These are phyloP conservation scores for Begonia loranthoides DNA, from an alignment of 306 rosid species.

Conservation along the genomic window DNA sequence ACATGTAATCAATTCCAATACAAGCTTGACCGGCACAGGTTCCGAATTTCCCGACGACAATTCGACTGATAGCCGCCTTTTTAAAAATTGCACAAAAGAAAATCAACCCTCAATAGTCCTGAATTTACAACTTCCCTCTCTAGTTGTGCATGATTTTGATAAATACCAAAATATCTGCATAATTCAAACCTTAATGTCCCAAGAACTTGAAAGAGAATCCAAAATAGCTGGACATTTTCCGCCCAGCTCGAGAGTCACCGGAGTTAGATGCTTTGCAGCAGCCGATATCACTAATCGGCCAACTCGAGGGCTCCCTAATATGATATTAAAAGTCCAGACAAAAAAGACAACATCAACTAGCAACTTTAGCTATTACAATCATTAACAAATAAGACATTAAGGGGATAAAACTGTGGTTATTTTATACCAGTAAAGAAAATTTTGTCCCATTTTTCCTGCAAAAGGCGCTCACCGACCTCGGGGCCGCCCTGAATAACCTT, in stretches of 20 bases:
- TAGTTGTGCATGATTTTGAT: not conserved
- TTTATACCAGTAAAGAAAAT: constrained; percentile 59
- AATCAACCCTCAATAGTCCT: too few species aligned
- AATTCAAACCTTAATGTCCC: constrained; percentile 15
- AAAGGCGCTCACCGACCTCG: constrained; percentile 31
- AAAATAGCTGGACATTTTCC: constrained; percentile 69
- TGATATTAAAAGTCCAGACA: not conserved
- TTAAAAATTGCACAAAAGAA: too few species aligned
- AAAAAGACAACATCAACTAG: not conserved
- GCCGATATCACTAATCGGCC: constrained; percentile 54
- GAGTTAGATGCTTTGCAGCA: constrained; percentile 55
- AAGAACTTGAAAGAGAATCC: constrained; percentile 50
- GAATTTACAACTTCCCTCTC: too few species aligned
- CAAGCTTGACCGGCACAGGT: constrained; percentile 81
- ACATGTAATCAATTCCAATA: constrained; percentile 51
- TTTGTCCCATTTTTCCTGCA: constrained; percentile 49
- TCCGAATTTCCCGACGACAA: constrained; percentile 49
- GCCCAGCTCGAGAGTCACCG: constrained; percentile 60
- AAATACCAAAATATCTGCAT: not conserved
- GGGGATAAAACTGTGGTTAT: not conserved
- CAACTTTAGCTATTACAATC: too few species aligned
- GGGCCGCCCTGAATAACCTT: constrained; percentile 51
- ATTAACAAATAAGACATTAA: not conserved
- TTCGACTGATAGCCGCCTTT: constrained; percentile 40
- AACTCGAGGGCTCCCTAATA: constrained; percentile 39